Base-by-base conservation (phyloP, 306 rosid species). In the Morella rubra region DNA sequence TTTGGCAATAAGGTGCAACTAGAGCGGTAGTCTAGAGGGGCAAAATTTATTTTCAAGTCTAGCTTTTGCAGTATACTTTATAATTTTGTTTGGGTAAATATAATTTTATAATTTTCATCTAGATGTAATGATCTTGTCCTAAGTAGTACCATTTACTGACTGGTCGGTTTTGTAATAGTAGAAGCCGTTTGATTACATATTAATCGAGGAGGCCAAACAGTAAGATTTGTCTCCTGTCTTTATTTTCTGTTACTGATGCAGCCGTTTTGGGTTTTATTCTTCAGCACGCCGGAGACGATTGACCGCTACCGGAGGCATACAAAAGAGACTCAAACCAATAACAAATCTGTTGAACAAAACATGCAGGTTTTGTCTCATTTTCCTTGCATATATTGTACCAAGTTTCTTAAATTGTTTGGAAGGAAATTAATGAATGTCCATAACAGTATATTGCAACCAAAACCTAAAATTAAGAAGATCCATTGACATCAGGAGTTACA, bases 281-380 rank as follows among this genome's bases (percentile, higher is more conserved):
- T 53, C 91, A 90, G 98, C 80, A 78, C 87, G 85, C 89, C 69
- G 81, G 77, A 70, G 47, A 75, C 89, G 14, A 82, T 93, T 73
- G 98, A 82, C 70, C 88, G 96, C 49, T 93, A 93, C 44, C 81
- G 81, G 75, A 86, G 80, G 79, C 90, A 87, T 40, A 11, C 83
- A 9, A 90, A 74, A 69, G 76, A 80, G 44, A 76, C 42, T 71
- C 81, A 79, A 77, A 44, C 81, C 37, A 1, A 77, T 72, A 44
- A 76, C 76, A 77, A 71, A 81, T 62, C 86, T 24, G 9, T 4
- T 71, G 93, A 89, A 61, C 86, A 86, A 81, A 85, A 81, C 72
- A 69, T 70, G 77, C 91, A 90, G 96, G 96, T 93, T 73, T 7
- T 56, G 20, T 77, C 55, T 56, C 51, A 20, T 45, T 42, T 67